A percentile compares a stretch with the other conserved stretches of the same genome.
Evolutionary conservation across 495 filamentous ascomycete species (phyloP).

Genomic region (Cryomyces minteri): DNA sequence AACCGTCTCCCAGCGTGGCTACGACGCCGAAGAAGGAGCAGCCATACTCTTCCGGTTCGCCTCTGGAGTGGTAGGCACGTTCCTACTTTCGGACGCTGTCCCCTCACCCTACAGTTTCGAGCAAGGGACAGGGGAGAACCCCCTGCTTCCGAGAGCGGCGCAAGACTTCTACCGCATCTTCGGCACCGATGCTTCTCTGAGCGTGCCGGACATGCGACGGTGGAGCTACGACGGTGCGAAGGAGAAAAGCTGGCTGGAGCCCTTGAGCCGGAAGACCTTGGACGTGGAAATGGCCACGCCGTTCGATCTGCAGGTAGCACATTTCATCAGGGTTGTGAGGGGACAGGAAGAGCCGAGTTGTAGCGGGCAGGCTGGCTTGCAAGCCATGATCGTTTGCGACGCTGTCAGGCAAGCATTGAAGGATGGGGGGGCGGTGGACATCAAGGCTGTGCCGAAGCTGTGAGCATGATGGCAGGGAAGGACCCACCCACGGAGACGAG

Average conservation of each 20-base stretch:
- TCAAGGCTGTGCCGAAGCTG: background rate
- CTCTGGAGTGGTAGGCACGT: conserved; percentile 38
- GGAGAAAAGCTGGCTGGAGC: conserved; percentile 17
- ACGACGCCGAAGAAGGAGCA: conserved; percentile 37
- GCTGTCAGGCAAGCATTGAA: conserved; percentile 12
- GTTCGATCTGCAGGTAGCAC: conserved; percentile 35
- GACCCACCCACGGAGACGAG: too few relatives aligned
- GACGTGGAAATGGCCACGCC: conserved; percentile 23
- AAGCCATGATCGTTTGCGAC: conserved; percentile 15
- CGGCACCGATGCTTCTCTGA: conserved; percentile 32
- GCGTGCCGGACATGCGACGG: conserved; percentile 34
- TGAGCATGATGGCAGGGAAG: too few relatives aligned
- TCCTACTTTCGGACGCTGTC: conserved; percentile 32
- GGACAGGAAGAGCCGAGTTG: conserved; percentile 21
- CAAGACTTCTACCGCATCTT: conserved; percentile 38
- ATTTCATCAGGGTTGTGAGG: conserved; percentile 34
- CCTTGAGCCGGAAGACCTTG: conserved; percentile 17
- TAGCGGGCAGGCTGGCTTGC: conserved; percentile 11
- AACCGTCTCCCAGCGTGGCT: conserved; percentile 23
- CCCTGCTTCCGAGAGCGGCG: conserved; percentile 24
- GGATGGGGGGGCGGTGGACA: background rate
- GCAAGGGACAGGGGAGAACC: conserved; percentile 38
- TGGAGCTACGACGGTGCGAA: conserved; percentile 27
- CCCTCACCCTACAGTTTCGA: conserved; percentile 36
- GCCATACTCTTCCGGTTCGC: conserved; percentile 35